Percentiles rank a stretch among this genome's conserved stretches.
Evolutionary conservation across 2,329 filamentous ascomycete species (phyloP).

Genomic region (Trichoderma sp.): DNA sequence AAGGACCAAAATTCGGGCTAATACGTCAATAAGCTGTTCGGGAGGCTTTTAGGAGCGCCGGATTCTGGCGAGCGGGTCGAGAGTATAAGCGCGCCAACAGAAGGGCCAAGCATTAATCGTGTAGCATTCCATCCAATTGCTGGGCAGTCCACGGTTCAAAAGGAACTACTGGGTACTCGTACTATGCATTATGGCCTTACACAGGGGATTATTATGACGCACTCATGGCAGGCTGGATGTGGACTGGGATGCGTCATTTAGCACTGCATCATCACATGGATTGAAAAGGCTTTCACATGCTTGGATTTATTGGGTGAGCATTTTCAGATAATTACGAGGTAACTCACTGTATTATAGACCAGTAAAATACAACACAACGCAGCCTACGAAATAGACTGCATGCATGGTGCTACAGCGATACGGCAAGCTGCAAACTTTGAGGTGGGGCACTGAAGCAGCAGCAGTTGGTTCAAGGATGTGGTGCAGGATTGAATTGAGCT

Average conservation of each 20-base stretch:
- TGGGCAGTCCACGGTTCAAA: neutral
- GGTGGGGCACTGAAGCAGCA: neutral
- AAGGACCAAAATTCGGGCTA: constrained; percentile 20
- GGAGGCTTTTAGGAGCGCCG: neutral
- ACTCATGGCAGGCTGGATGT: neutral
- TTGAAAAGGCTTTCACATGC: neutral
- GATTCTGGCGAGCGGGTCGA: constrained; percentile 5
- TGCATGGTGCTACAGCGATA: neutral
- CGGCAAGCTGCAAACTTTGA: neutral
- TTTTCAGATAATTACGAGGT: neutral
- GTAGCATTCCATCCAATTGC: neutral
- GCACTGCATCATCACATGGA: neutral
- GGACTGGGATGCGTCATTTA: constrained; percentile 8
- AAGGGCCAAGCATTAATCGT: neutral
- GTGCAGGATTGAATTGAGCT: neutral
- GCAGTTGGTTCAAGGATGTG: neutral
- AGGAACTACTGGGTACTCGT: no score
- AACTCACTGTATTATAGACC: neutral
- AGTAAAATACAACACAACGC: neutral
- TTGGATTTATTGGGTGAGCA: neutral
- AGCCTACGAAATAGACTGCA: neutral
- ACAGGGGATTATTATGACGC: neutral
- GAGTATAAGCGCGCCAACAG: constrained; percentile 22
- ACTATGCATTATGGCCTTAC: neutral
- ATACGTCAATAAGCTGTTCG: constrained; percentile 1